A percentile compares a stretch with the other conserved stretches of the same genome.
Evolutionary conservation across 225 moss, liverwort and hornwort genomes (phyloP).

Genomic region (Sphagnum contortum): DNA sequence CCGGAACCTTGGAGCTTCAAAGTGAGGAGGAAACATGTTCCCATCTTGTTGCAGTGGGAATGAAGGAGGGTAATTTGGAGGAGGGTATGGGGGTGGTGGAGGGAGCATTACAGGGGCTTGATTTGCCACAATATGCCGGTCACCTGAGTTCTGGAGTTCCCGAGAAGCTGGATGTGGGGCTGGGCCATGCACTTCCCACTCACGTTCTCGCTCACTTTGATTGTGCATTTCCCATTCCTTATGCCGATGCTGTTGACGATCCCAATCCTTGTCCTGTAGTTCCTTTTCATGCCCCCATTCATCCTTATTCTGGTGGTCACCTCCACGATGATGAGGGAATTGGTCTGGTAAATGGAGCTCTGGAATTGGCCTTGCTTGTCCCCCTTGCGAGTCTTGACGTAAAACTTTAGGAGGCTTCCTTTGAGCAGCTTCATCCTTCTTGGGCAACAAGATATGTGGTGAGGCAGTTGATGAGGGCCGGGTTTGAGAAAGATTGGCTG

Average conservation of each 20-base stretch:
- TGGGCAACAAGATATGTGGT: constrained; percentile 26
- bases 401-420: constrained; percentile 29
- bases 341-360: constrained; percentile 49
- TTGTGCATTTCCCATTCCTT: constrained; percentile 25
- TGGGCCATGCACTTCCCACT: constrained; percentile 23
- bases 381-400: constrained; percentile 37
- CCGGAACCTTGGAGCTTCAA: constrained; percentile 35
- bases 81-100: constrained; percentile 50
- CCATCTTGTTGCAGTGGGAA: constrained; percentile 61
- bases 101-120: constrained; percentile 19
- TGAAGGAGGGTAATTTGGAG: constrained; percentile 38
- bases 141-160: constrained; percentile 30
- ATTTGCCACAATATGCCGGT: constrained; percentile 14
- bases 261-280: constrained; percentile 18
- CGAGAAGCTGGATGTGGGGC: constrained; percentile 23
- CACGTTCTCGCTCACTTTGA: constrained; percentile 24
- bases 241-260: constrained; percentile 25
- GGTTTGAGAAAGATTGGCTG: constrained; percentile 15
- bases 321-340: constrained; percentile 36
- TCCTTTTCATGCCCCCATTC: constrained; percentile 18
- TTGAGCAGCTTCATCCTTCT: constrained; percentile 36
- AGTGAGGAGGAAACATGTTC: constrained; percentile 34
- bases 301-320: constrained; percentile 11
- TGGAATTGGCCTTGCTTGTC: constrained; percentile 25
- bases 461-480: constrained; percentile 29